Evolutionary conservation across 2,329 filamentous ascomycete species (phyloP), one percentile per base, ranked within the genome.

Genomic region (Venturia asperata): DNA sequence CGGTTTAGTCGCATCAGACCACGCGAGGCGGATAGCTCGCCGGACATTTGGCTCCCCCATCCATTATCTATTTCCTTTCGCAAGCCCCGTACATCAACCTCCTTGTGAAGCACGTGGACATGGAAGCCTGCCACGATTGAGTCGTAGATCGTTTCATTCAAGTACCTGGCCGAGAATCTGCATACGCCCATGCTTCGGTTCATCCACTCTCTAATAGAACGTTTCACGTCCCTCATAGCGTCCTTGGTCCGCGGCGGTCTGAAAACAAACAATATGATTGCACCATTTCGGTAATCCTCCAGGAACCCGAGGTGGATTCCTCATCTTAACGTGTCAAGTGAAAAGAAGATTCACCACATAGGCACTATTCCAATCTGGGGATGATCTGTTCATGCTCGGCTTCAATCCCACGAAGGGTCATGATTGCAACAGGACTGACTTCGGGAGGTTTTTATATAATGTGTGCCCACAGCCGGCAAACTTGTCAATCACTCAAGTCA

Each of bases 141-240:
- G 27, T 5, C n/a, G 52, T 58, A 19, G 13, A 37, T 34, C 52
- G 13, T 19, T 34, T 19, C 52, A 58, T 13, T 52, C 47, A 3
- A 49, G 9, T 52, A 11, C 47, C 47, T 52, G 21, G 24, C 47
- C 47, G 47, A 34, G 21, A 52, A 52, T 15, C 52, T n/a, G 30
- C 52, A 58, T 58, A 11, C 52, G 19, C 27, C 27, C 49, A 55
- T 30, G 49, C 49, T 34, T 34, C n/a, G 27, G 24, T 34, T 55
- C 49, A 55, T 24, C 24, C 24, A 2, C 52, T n/a, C n/a, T n/a
- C 13, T 15, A 37, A 27, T 37, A 37, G 27, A n/a, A 11, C 17
- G 52, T 58, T 58, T 58, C 52, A 58, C 52, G 5, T n/a, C 7
- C 27, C 30, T 37, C 30, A 37, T 58, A 37, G 52, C 52, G 52